Conservation (phyloP, 1,284 basidiomycete species). For the Singerocomus rubriflavus region DNA sequence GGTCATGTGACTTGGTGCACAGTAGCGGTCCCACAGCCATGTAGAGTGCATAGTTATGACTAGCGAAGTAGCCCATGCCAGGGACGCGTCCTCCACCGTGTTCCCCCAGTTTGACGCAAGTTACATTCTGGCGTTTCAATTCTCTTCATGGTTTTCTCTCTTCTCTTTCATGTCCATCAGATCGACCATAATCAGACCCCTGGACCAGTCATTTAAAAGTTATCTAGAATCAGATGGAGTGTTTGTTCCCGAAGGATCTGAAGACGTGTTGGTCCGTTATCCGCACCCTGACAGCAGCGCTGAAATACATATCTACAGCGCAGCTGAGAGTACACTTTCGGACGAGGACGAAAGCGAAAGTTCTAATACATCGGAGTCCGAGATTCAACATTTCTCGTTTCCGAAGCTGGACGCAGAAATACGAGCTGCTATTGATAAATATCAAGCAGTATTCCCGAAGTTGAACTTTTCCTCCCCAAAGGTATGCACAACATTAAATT, state of each 20-base stretch:
- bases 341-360: slow-evolving; percentile 41
- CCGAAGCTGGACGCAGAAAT: slow-evolving; percentile 79
- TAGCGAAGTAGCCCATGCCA: not conserved
- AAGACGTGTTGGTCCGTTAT: slow-evolving; percentile 55
- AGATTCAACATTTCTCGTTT: slow-evolving; percentile 54
- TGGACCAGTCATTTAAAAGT: slow-evolving; percentile 61
- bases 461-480: slow-evolving; percentile 91
- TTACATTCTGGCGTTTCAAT: slow-evolving; percentile 74
- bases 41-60: not conserved
- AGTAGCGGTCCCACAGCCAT: not conserved
- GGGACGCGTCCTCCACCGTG: not conserved
- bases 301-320: slow-evolving; percentile 36
- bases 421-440: slow-evolving; percentile 61
- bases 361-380: slow-evolving; percentile 40
- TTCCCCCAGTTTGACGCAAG: slow-evolving; percentile 23
- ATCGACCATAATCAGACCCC: slow-evolving; percentile 73
- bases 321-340: slow-evolving; percentile 52
- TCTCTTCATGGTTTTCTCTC: slow-evolving; percentile 83
- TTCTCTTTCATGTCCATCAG: slow-evolving; percentile 74
- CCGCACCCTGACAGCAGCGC: slow-evolving; percentile 14
- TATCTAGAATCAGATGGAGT: slow-evolving; percentile 82
- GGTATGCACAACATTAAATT: slow-evolving; percentile 41
- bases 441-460: slow-evolving; percentile 91
- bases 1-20: slow-evolving; percentile 13
- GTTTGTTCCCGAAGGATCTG: slow-evolving; percentile 80